These are phyloP conservation scores for Arabidopsis hybrid DNA, from an alignment of 441 rosid species.

Conservation along the genomic window DNA sequence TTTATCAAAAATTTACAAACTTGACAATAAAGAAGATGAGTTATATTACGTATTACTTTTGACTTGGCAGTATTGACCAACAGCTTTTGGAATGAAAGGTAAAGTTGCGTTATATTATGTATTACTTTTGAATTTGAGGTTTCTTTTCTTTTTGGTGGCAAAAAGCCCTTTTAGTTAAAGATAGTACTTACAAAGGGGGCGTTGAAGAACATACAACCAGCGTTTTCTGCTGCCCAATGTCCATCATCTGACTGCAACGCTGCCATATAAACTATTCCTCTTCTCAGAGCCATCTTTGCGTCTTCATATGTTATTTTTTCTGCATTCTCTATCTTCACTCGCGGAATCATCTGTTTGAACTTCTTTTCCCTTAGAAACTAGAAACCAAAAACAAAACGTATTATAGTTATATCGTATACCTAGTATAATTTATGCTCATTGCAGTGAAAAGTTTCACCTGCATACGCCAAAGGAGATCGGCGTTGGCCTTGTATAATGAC, in stretches of 20 bases:
- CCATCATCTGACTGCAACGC: constrained; percentile 71
- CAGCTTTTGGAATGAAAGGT: too few species aligned
- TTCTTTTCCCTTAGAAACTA: constrained; percentile 55
- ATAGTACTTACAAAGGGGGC: constrained; percentile 46
- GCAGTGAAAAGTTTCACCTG: constrained; percentile 18
- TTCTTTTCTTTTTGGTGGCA: background rate
- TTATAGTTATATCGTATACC: background rate
- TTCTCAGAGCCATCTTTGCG: constrained; percentile 50
- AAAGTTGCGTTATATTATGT: too few species aligned
- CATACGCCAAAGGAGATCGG: constrained; percentile 37
- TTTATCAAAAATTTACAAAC: too few species aligned
- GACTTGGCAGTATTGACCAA: too few species aligned
- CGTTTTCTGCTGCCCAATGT: constrained; percentile 77
- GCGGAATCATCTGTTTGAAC: constrained; percentile 55
- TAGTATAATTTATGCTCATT: background rate
- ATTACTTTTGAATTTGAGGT: too few species aligned
- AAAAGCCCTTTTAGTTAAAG: too few species aligned
- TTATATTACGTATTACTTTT: too few species aligned
- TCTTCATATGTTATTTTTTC: constrained; percentile 55
- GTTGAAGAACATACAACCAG: constrained; percentile 63
- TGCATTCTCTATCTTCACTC: constrained; percentile 52
- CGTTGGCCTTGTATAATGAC: background rate
- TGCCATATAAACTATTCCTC: constrained; percentile 56
- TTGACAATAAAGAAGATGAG: too few species aligned
- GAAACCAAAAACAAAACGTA: background rate